Percentiles rank a stretch among this genome's conserved stretches.
phyloP scores from a whole-genome alignment of 1,139 yeast species.

The Zygoascus meyerae region DNA sequence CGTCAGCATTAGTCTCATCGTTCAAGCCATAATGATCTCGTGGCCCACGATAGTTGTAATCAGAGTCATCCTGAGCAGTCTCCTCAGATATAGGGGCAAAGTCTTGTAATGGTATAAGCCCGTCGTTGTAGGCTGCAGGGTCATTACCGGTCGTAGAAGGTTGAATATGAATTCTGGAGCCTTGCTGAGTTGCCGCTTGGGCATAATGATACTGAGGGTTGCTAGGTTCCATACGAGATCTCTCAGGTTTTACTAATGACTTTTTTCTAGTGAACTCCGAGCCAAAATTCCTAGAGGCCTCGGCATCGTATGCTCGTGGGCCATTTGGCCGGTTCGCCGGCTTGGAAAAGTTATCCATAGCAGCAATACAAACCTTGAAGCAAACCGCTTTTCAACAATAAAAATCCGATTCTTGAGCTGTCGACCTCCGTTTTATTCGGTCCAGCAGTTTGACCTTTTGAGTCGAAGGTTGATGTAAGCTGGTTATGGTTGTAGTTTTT shows the following conservation, averaged over 20 bases:
- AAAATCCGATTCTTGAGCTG: not conserved
- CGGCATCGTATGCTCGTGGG: constrained; percentile 11
- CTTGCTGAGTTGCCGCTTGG: constrained; percentile 64
- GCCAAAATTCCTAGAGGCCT: constrained; percentile 8
- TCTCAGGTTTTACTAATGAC: constrained; percentile 75
- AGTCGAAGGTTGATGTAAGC: too few relatives aligned
- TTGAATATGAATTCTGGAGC: constrained; percentile 52
- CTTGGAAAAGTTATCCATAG: constrained; percentile 3
- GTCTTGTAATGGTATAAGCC: constrained; percentile 8
- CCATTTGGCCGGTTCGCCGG: constrained; percentile 8
- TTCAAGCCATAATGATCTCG: constrained; percentile 55
- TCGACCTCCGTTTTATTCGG: too few relatives aligned
- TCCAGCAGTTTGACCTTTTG: too few relatives aligned
- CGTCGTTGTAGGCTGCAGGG: constrained; percentile 40
- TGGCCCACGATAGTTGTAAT: constrained; percentile 26
- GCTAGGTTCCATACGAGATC: constrained; percentile 59
- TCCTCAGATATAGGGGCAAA: constrained; percentile 11
- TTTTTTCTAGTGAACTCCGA: constrained; percentile 45
- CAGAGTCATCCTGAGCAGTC: constrained; percentile 15
- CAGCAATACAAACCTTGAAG: not conserved
- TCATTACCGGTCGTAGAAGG: constrained; percentile 74
- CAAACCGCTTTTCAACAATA: not conserved
- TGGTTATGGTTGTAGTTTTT: too few relatives aligned
- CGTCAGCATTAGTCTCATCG: constrained; percentile 42
- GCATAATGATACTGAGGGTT: constrained; percentile 78